phyloP scores from a whole-genome alignment of 2,329 filamentous ascomycete genomes.

The Neofusicoccum umdonicola region DNA sequence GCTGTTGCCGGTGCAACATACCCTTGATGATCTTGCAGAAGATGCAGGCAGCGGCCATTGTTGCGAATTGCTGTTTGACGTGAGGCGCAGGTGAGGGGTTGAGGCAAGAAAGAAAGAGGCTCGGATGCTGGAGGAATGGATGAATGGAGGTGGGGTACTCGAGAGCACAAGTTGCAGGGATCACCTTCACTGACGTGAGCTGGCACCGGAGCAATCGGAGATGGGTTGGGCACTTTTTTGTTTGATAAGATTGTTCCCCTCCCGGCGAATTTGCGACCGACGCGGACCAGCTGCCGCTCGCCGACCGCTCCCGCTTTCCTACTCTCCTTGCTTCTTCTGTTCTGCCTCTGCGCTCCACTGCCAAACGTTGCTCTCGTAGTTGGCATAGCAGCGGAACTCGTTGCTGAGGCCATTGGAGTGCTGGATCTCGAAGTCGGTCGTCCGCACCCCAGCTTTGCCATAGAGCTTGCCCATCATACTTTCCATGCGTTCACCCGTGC shows the following conservation, averaged over 20 bases:
- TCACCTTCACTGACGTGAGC: slow-evolving; percentile 1
- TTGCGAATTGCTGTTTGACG: background rate
- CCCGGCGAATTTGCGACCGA: background rate
- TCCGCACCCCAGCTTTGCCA: slow-evolving; percentile 57
- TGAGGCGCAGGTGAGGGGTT: background rate
- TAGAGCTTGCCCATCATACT: slow-evolving; percentile 66
- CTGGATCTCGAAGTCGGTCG: slow-evolving; percentile 66
- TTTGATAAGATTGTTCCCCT: background rate
- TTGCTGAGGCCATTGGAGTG: slow-evolving; percentile 76
- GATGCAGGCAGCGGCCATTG: slow-evolving; percentile 67
- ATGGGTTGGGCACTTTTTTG: slow-evolving; percentile 2
- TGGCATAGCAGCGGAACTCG: slow-evolving; percentile 77
- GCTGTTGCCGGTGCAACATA: slow-evolving; percentile 29
- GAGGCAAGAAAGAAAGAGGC: background rate
- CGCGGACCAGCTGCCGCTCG: background rate
- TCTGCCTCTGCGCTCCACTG: slow-evolving; percentile 25
- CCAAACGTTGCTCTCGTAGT: slow-evolving; percentile 63
- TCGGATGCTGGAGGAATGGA: slow-evolving; percentile 1
- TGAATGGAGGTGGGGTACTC: slow-evolving; percentile 9
- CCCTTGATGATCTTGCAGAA: slow-evolving; percentile 99
- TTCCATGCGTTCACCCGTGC: slow-evolving; percentile 77
- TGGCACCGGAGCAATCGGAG: background rate
- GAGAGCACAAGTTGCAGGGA: background rate
- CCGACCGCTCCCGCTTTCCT: slow-evolving; percentile 1
- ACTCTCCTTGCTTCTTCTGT: background rate